Evolutionary conservation across 106 monocot species (phyloP), one percentile per base, ranked within the genome.

Genomic region (Dactylorhiza incarnata): DNA sequence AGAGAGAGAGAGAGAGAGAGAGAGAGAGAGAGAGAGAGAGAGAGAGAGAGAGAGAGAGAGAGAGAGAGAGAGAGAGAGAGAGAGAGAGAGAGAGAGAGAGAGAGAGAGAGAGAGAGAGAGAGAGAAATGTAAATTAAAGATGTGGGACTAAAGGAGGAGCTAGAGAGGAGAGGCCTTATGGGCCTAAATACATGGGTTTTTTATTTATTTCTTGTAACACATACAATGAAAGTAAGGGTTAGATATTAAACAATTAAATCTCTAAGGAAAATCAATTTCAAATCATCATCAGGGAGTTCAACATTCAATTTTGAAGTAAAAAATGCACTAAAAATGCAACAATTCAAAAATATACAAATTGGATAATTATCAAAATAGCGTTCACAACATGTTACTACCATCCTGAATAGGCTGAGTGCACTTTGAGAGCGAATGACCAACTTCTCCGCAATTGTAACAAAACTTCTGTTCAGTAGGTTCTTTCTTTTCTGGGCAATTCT

Each of bases 371-470:
- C 23, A 25, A 62, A 62, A 23, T 17, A 62, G 61, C 61, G 10
- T 22, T 62, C 24, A 24, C 9, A 22, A 62, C 61, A 62, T 16
- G 45, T 17, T 0, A 37, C 14, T 88, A 94, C 99, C 99, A 84
- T 99, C 81, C 81, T 90, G 70, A 72, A 88, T 82, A 19, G 99
- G 94, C 47, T 81, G 71, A 77, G 85, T 80, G 75, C 99, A 99
- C 51, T 84, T 94, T 3, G 83, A 86, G 56, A 94, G 88, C 55
- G 94, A 82, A 80, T 99, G 99, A 1, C 94, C 91, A 69, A 13
- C 61, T 79, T 91, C 89, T 68, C 99, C 99, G 81, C 99, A 99
- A 75, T 99, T 99, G 69, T 99, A 99, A 71, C 99, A 99, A 10
- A 84, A 79, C 62, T 99, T 99, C 72, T 79, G 83, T n/a, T 81